Conservation (phyloP, 2,329 filamentous ascomycete species). For the Pezicula carpinea region DNA sequence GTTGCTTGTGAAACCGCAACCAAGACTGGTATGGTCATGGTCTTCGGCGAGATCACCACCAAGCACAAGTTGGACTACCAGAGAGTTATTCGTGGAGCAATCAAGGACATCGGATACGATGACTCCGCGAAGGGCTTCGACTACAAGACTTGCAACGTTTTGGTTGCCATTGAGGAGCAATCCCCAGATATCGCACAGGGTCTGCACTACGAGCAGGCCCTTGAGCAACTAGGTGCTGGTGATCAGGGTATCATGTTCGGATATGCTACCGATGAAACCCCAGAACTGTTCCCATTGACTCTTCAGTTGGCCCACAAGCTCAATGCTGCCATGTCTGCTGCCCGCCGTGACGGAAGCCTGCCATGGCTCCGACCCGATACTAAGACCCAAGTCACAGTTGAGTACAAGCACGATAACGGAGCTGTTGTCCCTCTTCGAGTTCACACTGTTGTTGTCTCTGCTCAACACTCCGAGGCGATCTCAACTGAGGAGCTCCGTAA, state of each 20-base stretch:
- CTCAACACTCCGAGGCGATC: constrained; percentile 87
- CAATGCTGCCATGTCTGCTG: constrained; percentile 88
- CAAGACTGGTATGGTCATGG: constrained; percentile 99
- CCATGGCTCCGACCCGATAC: constrained; percentile 97
- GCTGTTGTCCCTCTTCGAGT: constrained; percentile 89
- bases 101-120: constrained; percentile 99
- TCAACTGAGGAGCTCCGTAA: constrained; percentile 87
- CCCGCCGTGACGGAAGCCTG: constrained; percentile 80
- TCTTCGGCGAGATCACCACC: constrained; percentile 98
- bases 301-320: constrained; percentile 94
- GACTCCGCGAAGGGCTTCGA: constrained; percentile 97
- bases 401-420: constrained; percentile 96
- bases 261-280: constrained; percentile 98
- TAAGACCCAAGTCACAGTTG: constrained; percentile 98
- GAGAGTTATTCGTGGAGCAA: constrained; percentile 86
- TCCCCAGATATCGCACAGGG: constrained; percentile 98
- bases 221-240: constrained; percentile 97
- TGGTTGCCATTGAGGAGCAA: constrained; percentile 98
- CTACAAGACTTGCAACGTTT: constrained; percentile 99
- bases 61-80: constrained; percentile 96
- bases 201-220: constrained; percentile 95
- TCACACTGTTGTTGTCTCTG: constrained; percentile 94
- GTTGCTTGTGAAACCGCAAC: constrained; percentile 98
- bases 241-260: constrained; percentile 99
- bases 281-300: constrained; percentile 92